Evolutionary conservation across 306 rosid genomes (phyloP).

Genomic region (Casuarina equisetifolia): DNA sequence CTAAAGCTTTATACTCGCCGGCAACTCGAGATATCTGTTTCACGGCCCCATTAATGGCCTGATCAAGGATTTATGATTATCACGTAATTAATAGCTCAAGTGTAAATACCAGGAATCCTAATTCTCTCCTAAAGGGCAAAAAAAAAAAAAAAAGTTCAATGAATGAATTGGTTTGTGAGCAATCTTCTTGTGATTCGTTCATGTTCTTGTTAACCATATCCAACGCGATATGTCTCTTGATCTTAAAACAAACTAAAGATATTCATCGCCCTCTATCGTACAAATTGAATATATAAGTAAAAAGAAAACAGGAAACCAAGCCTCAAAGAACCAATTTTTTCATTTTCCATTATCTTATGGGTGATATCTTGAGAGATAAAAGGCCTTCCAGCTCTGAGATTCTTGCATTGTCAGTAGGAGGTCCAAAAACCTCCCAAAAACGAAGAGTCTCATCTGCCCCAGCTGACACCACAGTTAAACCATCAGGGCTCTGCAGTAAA

Average conservation of each 20-base stretch:
- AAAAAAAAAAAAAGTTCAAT: neutral
- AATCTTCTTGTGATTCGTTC: neutral
- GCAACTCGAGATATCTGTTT: too few relatives aligned
- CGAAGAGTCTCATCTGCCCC: conserved; percentile 78
- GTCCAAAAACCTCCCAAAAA: conserved; percentile 73
- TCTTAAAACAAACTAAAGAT: neutral
- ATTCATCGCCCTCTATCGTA: neutral
- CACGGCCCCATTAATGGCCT: too few relatives aligned
- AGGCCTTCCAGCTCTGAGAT: conserved; percentile 46
- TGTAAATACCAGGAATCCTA: too few relatives aligned
- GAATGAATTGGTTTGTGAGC: neutral
- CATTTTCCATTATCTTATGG: conserved; percentile 50
- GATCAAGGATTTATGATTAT: too few relatives aligned
- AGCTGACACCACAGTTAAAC: conserved; percentile 67
- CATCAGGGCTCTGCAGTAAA: conserved; percentile 72
- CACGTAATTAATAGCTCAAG: too few relatives aligned
- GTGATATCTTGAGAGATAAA: conserved; percentile 55
- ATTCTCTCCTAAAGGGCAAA: too few relatives aligned
- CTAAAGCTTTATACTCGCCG: too few relatives aligned
- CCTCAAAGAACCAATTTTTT: conserved; percentile 8
- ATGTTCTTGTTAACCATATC: neutral
- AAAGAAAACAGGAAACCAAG: conserved; percentile 19
- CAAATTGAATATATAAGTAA: conserved; percentile 9
- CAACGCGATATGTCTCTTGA: neutral
- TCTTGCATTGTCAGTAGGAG: conserved; percentile 34